Base-by-base conservation (phyloP, 805 yeast species). In the Starmera caribaea region DNA sequence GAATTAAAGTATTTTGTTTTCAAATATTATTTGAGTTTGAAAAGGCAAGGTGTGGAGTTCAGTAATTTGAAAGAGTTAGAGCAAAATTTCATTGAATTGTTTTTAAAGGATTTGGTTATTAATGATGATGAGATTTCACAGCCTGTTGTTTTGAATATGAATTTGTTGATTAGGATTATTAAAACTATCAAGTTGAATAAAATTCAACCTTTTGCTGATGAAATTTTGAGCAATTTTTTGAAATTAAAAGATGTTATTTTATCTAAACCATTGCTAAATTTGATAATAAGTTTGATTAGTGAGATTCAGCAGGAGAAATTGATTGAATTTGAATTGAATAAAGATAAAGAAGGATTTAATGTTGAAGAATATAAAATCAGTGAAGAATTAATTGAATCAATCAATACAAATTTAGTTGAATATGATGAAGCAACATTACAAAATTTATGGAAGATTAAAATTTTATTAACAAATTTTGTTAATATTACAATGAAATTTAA, bases 361-460 rank as follows among this genome's bases (percentile, higher is more conserved):
- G 44, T 43, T 16, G 32, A 42, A 16, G 31, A 41, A 12, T 61
- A 50, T 40, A 53, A 58, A 34, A 46, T 66, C 15, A 58, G 63
- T 13, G 35, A 45, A 16, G 31, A n/a, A 2, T 54, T 82, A 28
- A 43, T 80, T 8, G 46, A 58, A 0, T 50, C 52, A 27, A 47
- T 73, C 6, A 38, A 46, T 7, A 40, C 48, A 7, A 32, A 36
- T 21, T 51, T 51, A 16, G 47, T 50, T 40, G 70, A 68, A 33
- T 63, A 64, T 21, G 63, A 59, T 16, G 42, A 48, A 26, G 54
- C 53, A 4, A 54, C 67, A 35, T 51, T 68, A 26, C 62, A 56
- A 16, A 81, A 73, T 51, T 47, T 81, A 29, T 80, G 84, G 79
- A 62, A 76, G 41, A 88, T 95, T 94, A 62, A 61, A 44, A 62